These are phyloP conservation scores for Croton laevigatus DNA, from an alignment of 441 rosid genomes.

Conservation along the genomic window DNA sequence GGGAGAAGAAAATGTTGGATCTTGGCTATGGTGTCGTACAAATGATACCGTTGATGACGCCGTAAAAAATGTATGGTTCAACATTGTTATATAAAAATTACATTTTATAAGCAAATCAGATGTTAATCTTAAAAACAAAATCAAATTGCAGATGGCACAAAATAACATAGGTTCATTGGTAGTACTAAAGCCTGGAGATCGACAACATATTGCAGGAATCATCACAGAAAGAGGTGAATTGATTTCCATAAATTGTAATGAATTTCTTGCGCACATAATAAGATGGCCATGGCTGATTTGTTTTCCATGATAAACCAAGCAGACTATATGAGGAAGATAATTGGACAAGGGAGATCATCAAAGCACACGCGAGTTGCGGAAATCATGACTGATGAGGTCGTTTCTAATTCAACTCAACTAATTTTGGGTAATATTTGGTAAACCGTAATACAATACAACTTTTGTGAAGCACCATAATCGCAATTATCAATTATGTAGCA, in stretches of 20 bases:
- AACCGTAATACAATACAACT: no score
- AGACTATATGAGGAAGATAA: conserved; percentile 76
- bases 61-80: conserved; percentile 53
- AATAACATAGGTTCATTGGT: conserved; percentile 88
- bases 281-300: no score
- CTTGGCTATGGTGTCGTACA: conserved; percentile 66
- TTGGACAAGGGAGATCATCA: conserved; percentile 63
- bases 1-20: conserved; percentile 44
- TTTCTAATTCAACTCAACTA: neutral
- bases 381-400: conserved; percentile 82
- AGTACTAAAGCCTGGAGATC: conserved; percentile 74
- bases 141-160: conserved; percentile 67
- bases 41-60: conserved; percentile 69
- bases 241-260: neutral
- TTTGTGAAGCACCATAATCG: no score
- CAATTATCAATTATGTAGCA: no score
- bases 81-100: conserved; percentile 3
- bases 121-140: no score
- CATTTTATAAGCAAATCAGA: conserved; percentile 18
- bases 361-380: conserved; percentile 71
- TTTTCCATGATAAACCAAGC: conserved; percentile 16
- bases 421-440: no score
- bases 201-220: conserved; percentile 70
- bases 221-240: conserved; percentile 82
- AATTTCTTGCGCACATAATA: no score